Evolutionary conservation across 1,139 yeast genomes (phyloP), one percentile per base, ranked within the genome.

Genomic region (Candida sp.): DNA sequence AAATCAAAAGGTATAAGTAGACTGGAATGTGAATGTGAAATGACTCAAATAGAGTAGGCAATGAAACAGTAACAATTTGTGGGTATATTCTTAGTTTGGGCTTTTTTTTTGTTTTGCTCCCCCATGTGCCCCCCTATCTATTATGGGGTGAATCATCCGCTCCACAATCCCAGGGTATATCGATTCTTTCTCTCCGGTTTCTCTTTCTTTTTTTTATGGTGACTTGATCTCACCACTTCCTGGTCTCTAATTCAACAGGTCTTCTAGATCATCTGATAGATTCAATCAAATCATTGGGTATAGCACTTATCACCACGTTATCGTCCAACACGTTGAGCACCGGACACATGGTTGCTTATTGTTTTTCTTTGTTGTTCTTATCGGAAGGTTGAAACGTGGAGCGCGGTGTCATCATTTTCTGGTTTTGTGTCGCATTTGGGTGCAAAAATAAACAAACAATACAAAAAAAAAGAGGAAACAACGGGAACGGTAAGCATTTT

Each of bases 81-180:
- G 28, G 11, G 40, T 37, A 23, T 37, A 35, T 35, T 35, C 22
- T 35, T 12, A 12, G 17, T 35, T 35, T 12, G 17, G 17, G 17
- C 17, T 37, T 17, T 37, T 23, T 37, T 37, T 37, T 37, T 22
- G 11, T 37, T 37, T 37, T 37, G 40, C 11, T 37, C 40, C 40
- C 40, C 40, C 40, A 37, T 37, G 40, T 37, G 40, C 40, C 40
- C 40, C 28, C 28, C 40, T 34, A 32, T 34, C 22, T 5, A n/a
- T 33, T 11, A 33, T 33, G 35, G 12, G n/a, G 35, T 9, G 35
- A 33, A 17, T 17, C 17, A 17, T 17, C 17, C 17, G 17, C 17
- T 17, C 17, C 17, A 17, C 17, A 17, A 17, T 17, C 17, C 17
- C 17, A 17, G 17, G 17, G 17, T 17, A 17, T 17, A 17, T 17